phyloP scores from a whole-genome alignment of 495 filamentous ascomycete species.

The Daldinia bambusicola region DNA sequence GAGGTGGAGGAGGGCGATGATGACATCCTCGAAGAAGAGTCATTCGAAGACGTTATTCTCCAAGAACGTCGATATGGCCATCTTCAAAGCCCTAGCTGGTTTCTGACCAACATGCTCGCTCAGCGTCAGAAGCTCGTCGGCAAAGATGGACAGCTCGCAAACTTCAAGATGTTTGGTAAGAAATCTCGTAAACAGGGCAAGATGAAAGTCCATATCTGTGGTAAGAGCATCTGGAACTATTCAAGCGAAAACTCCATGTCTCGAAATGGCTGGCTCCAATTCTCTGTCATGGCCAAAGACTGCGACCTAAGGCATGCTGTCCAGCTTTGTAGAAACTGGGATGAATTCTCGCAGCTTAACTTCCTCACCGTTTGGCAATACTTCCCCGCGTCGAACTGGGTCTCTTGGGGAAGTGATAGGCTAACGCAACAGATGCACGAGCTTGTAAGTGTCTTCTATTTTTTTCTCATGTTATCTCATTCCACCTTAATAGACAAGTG shows the following conservation, averaged over 20 bases:
- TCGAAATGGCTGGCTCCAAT: conserved; percentile 65
- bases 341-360: conserved; percentile 64
- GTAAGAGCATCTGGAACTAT: conserved; percentile 65
- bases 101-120: conserved; percentile 22
- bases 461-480: background rate
- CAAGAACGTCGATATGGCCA: conserved; percentile 42
- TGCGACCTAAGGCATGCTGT: conserved; percentile 59
- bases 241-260: conserved; percentile 62
- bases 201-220: conserved; percentile 61
- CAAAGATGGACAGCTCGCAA: conserved; percentile 13
- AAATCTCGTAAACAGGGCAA: conserved; percentile 44
- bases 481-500: background rate
- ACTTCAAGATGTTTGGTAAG: conserved; percentile 14
- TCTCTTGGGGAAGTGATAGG: conserved; percentile 54
- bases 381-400: conserved; percentile 61
- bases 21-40: conserved; percentile 28
- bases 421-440: conserved; percentile 53
- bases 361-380: conserved; percentile 60
- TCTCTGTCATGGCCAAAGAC: conserved; percentile 64
- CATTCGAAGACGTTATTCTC: conserved; percentile 39
- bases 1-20: conserved; percentile 44
- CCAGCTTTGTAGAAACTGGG: conserved; percentile 64
- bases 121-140: conserved; percentile 27
- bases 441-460: conserved; percentile 45
- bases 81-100: conserved; percentile 36